These are phyloP conservation scores for Ceratocystis ficicola DNA, from an alignment of 2,329 filamentous ascomycete species.

Conservation along the genomic window DNA sequence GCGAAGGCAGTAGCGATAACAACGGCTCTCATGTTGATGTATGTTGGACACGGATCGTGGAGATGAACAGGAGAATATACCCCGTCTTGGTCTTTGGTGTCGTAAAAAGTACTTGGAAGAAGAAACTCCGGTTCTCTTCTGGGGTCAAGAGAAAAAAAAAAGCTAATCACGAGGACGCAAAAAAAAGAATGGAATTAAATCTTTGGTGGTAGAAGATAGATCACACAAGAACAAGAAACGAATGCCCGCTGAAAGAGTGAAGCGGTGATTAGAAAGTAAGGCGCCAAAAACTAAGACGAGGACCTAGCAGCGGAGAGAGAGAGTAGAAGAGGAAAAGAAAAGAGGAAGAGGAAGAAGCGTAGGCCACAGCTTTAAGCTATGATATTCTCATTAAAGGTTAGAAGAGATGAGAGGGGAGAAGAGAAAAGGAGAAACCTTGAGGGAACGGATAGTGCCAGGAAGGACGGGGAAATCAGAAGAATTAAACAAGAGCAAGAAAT, in stretches of 20 bases:
- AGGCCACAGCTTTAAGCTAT: conserved; percentile 39
- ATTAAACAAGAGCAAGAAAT: conserved; percentile 4
- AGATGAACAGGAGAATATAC: conserved; percentile 15
- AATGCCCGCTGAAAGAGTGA: conserved; percentile 84
- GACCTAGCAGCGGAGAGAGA: conserved; percentile 24
- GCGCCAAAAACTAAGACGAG: conserved; percentile 26
- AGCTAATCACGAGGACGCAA: conserved; percentile 22
- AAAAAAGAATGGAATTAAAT: conserved; percentile 10
- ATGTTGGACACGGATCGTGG: conserved; percentile 29
- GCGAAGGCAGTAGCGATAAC: conserved; percentile 51
- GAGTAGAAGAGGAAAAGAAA: conserved; percentile 40
- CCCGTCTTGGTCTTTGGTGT: conserved; percentile 27
- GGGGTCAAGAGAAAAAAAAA: conserved; percentile 23
- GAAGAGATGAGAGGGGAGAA: conserved; percentile 26
- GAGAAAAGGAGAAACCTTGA: conserved; percentile 19
- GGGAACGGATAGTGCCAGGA: conserved; percentile 12
- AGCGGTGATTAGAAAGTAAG: conserved; percentile 45
- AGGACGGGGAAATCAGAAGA: conserved; percentile 6
- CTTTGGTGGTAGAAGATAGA: conserved; percentile 7
- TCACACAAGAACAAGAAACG: conserved; percentile 35
- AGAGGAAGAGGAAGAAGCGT: conserved; percentile 25
- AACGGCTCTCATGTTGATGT: conserved; percentile 55
- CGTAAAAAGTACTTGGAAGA: conserved; percentile 25
- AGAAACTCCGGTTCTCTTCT: conserved; percentile 23
- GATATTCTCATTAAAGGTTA: conserved; percentile 37